These are phyloP conservation scores for Pyronema omphalodes DNA, from an alignment of 495 filamentous ascomycete genomes.

Conservation along the genomic window DNA sequence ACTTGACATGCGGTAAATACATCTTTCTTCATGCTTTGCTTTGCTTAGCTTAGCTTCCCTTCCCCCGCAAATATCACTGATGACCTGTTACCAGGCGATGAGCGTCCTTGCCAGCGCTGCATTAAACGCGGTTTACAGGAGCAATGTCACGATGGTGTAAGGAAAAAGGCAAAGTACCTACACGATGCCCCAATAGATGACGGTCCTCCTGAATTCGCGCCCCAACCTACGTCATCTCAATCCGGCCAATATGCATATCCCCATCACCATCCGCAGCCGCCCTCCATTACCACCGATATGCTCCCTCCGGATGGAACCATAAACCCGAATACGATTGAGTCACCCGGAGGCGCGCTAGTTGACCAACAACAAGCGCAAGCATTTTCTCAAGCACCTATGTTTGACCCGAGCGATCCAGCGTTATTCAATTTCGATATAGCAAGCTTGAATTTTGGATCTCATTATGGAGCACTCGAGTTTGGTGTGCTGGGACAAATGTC, in stretches of 20 bases:
- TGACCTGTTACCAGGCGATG: slow-evolving; percentile 38
- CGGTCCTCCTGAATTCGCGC: slow-evolving; percentile 18
- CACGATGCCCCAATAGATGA: slow-evolving; percentile 76
- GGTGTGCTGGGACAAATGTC: slow-evolving; percentile 90
- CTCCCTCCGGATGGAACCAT: slow-evolving; percentile 23
- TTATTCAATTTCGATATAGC: slow-evolving; percentile 88
- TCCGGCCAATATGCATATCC: slow-evolving; percentile 12
- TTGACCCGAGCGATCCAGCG: slow-evolving; percentile 78
- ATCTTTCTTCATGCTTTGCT: slow-evolving; percentile 24
- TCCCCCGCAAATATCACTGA: not conserved
- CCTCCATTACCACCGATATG: slow-evolving; percentile 15
- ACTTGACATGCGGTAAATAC: slow-evolving; percentile 90
- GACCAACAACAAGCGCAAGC: slow-evolving; percentile 12
- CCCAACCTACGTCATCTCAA: slow-evolving; percentile 9
- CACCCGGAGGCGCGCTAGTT: slow-evolving; percentile 14
- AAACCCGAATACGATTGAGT: slow-evolving; percentile 22
- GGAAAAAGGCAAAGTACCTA: slow-evolving; percentile 98
- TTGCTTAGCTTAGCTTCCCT: slow-evolving; percentile 1
- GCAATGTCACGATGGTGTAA: slow-evolving; percentile 81
- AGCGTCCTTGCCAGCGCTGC: slow-evolving; percentile 83
- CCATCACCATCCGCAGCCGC: slow-evolving; percentile 6
- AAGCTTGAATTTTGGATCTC: slow-evolving; percentile 85
- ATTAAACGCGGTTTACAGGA: slow-evolving; percentile 83
- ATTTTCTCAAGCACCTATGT: slow-evolving; percentile 15
- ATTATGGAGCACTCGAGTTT: slow-evolving; percentile 85